A percentile compares a stretch with the other conserved stretches of the same genome.
phyloP scores from a whole-genome alignment of 441 rosid species.

The Adansonia grandidieri region DNA sequence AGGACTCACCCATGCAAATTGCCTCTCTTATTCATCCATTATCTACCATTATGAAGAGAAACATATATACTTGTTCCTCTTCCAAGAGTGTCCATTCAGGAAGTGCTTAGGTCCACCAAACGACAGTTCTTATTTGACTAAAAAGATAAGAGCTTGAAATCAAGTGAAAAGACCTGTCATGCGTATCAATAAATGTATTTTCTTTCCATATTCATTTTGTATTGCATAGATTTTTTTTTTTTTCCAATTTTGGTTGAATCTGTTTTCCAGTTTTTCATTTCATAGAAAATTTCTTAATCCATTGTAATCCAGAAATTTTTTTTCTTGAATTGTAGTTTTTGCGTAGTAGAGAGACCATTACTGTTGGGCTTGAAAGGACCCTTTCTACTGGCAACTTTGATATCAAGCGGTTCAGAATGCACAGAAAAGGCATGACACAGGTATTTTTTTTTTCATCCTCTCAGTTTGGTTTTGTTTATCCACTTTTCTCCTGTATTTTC shows the following conservation, averaged over 20 bases:
- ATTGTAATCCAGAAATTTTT: neutral
- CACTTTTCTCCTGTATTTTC: slow-evolving; percentile 24
- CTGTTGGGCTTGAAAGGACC: slow-evolving; percentile 80
- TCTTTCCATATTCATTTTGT: slow-evolving; percentile 9
- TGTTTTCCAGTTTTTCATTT: slow-evolving; percentile 2
- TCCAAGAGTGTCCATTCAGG: neutral
- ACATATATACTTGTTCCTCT: neutral
- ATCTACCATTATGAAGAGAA: neutral
- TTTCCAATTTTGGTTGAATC: neutral
- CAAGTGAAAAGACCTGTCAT: neutral
- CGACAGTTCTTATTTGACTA: neutral
- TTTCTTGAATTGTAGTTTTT: slow-evolving; percentile 41
- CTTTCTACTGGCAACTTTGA: slow-evolving; percentile 96
- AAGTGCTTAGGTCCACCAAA: neutral
- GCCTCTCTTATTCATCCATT: slow-evolving; percentile 18
- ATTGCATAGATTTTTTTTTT: neutral
- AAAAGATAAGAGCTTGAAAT: neutral
- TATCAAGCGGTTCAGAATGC: slow-evolving; percentile 92
- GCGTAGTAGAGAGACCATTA: slow-evolving; percentile 45
- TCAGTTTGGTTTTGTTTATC: slow-evolving; percentile 24
- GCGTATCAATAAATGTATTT: neutral
- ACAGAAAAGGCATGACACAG: slow-evolving; percentile 98
- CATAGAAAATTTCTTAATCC: slow-evolving; percentile 11
- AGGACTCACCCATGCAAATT: neutral
- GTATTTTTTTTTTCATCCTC: slow-evolving; percentile 38